Base-by-base conservation (phyloP, 768 basidiomycete species). In the Mycena capillaripes region DNA sequence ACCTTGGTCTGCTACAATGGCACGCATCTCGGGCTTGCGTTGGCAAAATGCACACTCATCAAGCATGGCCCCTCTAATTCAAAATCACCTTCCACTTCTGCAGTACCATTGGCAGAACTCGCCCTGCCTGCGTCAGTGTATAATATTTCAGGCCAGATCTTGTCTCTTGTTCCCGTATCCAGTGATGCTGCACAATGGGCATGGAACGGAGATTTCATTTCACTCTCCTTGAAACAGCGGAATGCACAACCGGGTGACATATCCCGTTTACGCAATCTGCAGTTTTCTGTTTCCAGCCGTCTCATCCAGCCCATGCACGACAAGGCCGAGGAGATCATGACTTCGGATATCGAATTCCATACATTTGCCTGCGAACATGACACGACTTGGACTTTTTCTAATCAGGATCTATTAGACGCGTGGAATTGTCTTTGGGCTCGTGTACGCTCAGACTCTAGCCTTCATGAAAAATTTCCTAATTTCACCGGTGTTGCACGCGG, bases 381-480 rank as follows among this genome's bases (percentile, higher is more conserved):
- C 16, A 69, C 25, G 21, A 69, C 67, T 1, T 69, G 67, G 67
- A 10, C 7, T 11, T 69, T 69, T n/a, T 16, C 19, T 0, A n/a
- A 61, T 21, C 3, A 11, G 8, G 48, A 60, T 32, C 27, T 69
- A 16, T 14, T 11, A 11, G 10, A 8, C 17, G 1, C 58, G 2
- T 68, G 58, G 67, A 2, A 42, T 17, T 11, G 23, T 14, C 25
- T 61, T 3, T 69, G 67, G 67, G 36, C 0, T 6, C 34, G 21
- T 1, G 16, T 69, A 23, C 50, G 60, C 19, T 5, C 16, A 9
- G 50, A 69, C 50, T 19, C 3, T 6, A 53, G 11, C 17, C 50
- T 69, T 0, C 67, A 69, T 12, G 48, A 69, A n/a, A 64, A 64
- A 27, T 52, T 64, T 17, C 50, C 62, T 3, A 36, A 52, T 17